Evolutionary conservation across 2,329 filamentous ascomycete genomes (phyloP), one percentile per base, ranked within the genome.

Genomic region (Colletotrichum camelliae): DNA sequence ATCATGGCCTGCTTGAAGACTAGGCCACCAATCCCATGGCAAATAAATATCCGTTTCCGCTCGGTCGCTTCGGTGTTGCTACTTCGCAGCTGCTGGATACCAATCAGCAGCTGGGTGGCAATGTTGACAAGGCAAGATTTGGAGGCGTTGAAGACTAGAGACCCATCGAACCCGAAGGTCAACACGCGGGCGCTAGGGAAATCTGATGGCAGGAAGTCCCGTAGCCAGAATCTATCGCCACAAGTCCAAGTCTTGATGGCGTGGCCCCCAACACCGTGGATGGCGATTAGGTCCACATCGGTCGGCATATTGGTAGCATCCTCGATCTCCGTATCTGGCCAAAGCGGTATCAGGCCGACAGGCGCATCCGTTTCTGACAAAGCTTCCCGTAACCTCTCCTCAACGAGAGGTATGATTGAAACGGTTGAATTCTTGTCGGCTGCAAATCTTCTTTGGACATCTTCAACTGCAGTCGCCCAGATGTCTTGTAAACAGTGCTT

Each of bases 111-210:
- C 39, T 48, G 39, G 1, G 0, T 0, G 0, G 39, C 39, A 43
- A 43, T 43, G 39, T 12, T 0, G 0, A 9, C 0, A 48, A 48
- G n/a, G 0, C 3, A n/a, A 0, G 39, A 2, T 48, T 48, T 48
- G 39, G 18, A n/a, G 0, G 39, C 3, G 18, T 1, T 48, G 18
- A 48, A 48, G 0, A 48, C 39, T 0, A 12, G 0, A 0, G 39
- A 48, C n/a, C 0, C 0, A 0, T 48, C 39, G 39, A 4, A 48
- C n/a, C 39, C 39, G 1, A 48, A 48, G 39, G 39, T 48, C 39
- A 48, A 48, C 0, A 48, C 18, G 1, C 39, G 39, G 3, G 0
- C 39, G n/a, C 0, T 0, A n/a, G 39, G 18, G 18, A 43, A 43
- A 2, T 43, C 18, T 18, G 1, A 43, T 0, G 39, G 18, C 18